Conservation (phyloP, 2,329 filamentous ascomycete genomes). For the Penicillium italicum region DNA sequence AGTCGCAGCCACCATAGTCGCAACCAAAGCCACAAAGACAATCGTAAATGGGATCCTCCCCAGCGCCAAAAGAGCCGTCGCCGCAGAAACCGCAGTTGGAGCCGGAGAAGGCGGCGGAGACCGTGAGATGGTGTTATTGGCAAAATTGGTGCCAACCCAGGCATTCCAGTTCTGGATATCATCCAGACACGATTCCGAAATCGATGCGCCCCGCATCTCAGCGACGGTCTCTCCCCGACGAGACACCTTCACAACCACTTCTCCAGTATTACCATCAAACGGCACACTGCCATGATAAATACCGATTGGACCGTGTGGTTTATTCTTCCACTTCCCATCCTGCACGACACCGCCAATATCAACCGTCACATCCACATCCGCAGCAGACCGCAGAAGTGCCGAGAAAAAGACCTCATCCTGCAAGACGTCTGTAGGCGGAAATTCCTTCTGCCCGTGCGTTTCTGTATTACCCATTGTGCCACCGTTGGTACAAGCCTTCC, state of each 20-base stretch:
- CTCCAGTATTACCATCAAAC: slow-evolving; percentile 2
- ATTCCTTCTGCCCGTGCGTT: background rate
- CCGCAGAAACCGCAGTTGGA: background rate
- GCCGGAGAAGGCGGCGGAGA: background rate
- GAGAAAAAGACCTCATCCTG: slow-evolving; percentile 5
- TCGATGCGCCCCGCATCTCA: slow-evolving; percentile 4
- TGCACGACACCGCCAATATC: background rate
- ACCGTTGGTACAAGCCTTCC: slow-evolving; percentile 1
- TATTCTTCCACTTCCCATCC: slow-evolving; percentile 1
- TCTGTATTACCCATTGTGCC: slow-evolving; percentile 5
- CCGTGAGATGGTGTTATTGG: background rate
- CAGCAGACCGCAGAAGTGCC: background rate
- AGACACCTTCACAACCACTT: slow-evolving; percentile 3
- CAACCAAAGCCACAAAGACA: slow-evolving; percentile 4
- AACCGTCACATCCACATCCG: background rate
- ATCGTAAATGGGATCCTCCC: background rate
- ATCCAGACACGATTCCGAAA: background rate
- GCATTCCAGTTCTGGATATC: slow-evolving; percentile 8
- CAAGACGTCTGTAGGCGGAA: background rate
- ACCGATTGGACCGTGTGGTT: background rate
- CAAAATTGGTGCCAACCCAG: slow-evolving; percentile 7
- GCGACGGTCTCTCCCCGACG: background rate
- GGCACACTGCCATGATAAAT: slow-evolving; percentile 8
- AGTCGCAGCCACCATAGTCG: slow-evolving; percentile 4
- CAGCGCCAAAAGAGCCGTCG: background rate